Conservation (phyloP, 108 stramenopile species). For the Heterococcus sp. region DNA sequence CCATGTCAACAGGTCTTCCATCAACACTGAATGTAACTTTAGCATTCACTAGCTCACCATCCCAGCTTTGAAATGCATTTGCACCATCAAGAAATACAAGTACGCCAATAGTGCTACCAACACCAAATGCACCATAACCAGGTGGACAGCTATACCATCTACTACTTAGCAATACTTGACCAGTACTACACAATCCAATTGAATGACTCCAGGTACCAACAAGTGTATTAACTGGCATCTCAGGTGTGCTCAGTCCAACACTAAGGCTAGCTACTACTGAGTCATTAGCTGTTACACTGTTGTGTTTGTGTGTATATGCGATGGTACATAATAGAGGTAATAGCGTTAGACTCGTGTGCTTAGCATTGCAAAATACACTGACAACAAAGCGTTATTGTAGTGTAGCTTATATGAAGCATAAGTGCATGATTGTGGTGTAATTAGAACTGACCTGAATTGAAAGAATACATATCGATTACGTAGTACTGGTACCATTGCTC, state of each 20-base stretch:
- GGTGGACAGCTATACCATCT: constrained; percentile 36
- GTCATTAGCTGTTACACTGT: neutral
- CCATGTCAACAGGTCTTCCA: constrained; percentile 56
- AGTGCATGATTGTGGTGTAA: neutral
- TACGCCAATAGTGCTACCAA: constrained; percentile 80
- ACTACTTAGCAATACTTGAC: constrained; percentile 60
- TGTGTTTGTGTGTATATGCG: no score
- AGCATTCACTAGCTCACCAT: constrained; percentile 78
- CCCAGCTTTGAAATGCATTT: constrained; percentile 79
- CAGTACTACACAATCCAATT: constrained; percentile 83
- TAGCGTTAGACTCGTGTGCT: no score
- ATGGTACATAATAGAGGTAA: no score
- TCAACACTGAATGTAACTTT: constrained; percentile 82
- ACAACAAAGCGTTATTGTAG: no score
- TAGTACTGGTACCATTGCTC: constrained; percentile 84
- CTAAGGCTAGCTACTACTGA: constrained; percentile 62
- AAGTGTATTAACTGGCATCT: constrained; percentile 89
- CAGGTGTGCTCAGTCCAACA: constrained; percentile 83
- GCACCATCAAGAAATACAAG: constrained; percentile 83
- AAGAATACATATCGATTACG: constrained; percentile 85
- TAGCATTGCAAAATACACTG: no score
- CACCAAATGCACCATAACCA: constrained; percentile 62
- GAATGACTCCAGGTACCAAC: constrained; percentile 89
- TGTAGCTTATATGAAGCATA: no score
- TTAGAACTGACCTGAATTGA: constrained; percentile 64